Evolutionary conservation across 306 rosid genomes (phyloP).

Genomic region (Styphnolobium japonicum): DNA sequence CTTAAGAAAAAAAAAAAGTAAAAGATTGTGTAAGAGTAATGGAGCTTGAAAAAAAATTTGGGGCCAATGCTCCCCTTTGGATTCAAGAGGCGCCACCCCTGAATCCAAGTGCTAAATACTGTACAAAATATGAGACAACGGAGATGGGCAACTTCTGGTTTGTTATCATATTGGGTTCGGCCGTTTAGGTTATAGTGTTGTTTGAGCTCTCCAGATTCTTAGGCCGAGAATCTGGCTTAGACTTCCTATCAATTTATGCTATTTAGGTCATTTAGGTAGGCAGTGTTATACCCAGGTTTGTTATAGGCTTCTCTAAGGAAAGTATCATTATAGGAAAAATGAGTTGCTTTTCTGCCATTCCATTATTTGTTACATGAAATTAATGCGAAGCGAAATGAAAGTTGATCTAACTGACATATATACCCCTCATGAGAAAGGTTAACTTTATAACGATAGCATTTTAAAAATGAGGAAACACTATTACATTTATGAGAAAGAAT

Average conservation of each 20-base stretch:
- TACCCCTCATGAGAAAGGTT: too few relatives aligned
- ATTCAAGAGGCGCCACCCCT: too few relatives aligned
- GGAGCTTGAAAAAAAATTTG: too few relatives aligned
- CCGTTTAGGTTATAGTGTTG: slow-evolving; percentile 5
- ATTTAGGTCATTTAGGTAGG: background rate
- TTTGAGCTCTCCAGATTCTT: slow-evolving; percentile 1
- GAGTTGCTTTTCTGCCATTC: background rate
- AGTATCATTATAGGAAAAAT: background rate
- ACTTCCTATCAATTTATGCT: background rate
- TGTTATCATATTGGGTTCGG: slow-evolving; percentile 8
- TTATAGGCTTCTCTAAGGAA: background rate
- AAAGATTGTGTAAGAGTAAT: too few relatives aligned
- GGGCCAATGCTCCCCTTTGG: too few relatives aligned
- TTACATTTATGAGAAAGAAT: too few relatives aligned
- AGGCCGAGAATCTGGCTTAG: background rate
- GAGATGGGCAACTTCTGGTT: slow-evolving; percentile 29
- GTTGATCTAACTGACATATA: too few relatives aligned
- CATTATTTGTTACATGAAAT: too few relatives aligned
- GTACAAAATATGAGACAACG: slow-evolving; percentile 15
- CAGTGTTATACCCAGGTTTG: background rate
- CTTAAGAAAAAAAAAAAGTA: too few relatives aligned
- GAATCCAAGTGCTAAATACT: slow-evolving; percentile 25
- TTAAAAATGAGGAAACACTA: too few relatives aligned
- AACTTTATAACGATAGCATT: too few relatives aligned
- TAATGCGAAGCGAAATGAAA: too few relatives aligned